phyloP scores from a whole-genome alignment of 768 basidiomycete species.

The Cystofilobasidium capitatum region DNA sequence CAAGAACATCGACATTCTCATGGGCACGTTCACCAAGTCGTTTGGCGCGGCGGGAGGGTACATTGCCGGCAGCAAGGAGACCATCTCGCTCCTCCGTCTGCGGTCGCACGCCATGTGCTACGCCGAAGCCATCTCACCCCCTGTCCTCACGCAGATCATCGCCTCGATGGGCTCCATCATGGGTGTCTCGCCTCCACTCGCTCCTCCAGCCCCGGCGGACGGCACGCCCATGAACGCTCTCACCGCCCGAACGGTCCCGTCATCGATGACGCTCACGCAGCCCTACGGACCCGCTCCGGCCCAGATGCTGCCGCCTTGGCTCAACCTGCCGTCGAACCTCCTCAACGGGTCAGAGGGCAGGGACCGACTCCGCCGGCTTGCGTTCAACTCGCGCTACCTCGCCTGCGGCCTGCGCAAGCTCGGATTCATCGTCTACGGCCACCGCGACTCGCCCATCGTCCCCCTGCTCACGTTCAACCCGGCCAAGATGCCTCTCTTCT shows the following conservation, averaged over 20 bases:
- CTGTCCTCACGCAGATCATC: constrained; percentile 80
- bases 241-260: constrained; percentile 33
- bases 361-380: constrained; percentile 70
- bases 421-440: constrained; percentile 94
- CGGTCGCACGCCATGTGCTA: constrained; percentile 73
- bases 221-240: constrained; percentile 22
- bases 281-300: constrained; percentile 56
- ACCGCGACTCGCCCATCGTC: constrained; percentile 82
- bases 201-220: constrained; percentile 39
- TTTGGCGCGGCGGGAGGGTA: constrained; percentile 47
- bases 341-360: constrained; percentile 76
- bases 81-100: constrained; percentile 73
- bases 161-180: constrained; percentile 95
- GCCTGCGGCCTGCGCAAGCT: constrained; percentile 74
- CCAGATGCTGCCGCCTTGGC: constrained; percentile 62
- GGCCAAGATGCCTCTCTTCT: constrained; percentile 83
- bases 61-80: constrained; percentile 68
- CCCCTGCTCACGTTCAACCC: constrained; percentile 86
- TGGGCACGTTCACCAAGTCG: constrained; percentile 88
- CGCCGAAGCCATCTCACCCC: constrained; percentile 80
- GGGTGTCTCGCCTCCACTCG: constrained; percentile 50
- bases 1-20: constrained; percentile 73
- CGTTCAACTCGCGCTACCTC: constrained; percentile 92
- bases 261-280: background rate
- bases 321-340: constrained; percentile 60